Conservation (phyloP, 805 yeast genomes). For the Debaryomyces castellii region DNA sequence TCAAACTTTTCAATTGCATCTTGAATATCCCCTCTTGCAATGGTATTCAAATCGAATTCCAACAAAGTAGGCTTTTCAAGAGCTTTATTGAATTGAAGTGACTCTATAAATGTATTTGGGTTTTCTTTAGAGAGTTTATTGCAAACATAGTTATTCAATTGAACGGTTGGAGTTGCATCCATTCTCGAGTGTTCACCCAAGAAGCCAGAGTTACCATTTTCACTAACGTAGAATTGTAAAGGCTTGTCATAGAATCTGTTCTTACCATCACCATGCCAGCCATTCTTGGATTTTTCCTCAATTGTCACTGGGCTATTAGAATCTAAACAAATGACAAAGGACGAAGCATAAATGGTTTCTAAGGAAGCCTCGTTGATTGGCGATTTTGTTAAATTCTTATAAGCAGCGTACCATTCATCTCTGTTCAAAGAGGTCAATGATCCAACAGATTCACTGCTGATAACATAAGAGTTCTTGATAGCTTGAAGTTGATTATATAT, state of each 20-base stretch:
- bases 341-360: slow-evolving; percentile 68
- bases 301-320: slow-evolving; percentile 67
- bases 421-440: slow-evolving; percentile 81
- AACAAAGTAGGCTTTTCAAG: slow-evolving; percentile 22
- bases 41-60: slow-evolving; percentile 59
- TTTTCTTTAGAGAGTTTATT: slow-evolving; percentile 53
- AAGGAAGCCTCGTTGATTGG: slow-evolving; percentile 64
- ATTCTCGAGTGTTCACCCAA: slow-evolving; percentile 95
- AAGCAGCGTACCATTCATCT: slow-evolving; percentile 71
- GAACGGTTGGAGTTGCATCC: slow-evolving; percentile 97
- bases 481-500: slow-evolving; percentile 58
- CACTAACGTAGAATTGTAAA: slow-evolving; percentile 74
- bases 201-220: slow-evolving; percentile 88
- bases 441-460: slow-evolving; percentile 62
- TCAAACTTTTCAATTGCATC: slow-evolving; percentile 58
- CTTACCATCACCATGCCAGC: slow-evolving; percentile 95
- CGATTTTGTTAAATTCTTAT: slow-evolving; percentile 54
- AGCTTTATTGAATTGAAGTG: slow-evolving; percentile 17
- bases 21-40: slow-evolving; percentile 49
- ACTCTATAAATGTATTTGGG: slow-evolving; percentile 28
- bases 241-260: slow-evolving; percentile 94
- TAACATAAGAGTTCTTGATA: slow-evolving; percentile 47
- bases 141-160: slow-evolving; percentile 75
- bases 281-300: slow-evolving; percentile 78
- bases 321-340: slow-evolving; percentile 82